These are phyloP conservation scores for Plasmodium blacklocki DNA, from an alignment of 169 alveolate genomes.

Conservation along the genomic window DNA sequence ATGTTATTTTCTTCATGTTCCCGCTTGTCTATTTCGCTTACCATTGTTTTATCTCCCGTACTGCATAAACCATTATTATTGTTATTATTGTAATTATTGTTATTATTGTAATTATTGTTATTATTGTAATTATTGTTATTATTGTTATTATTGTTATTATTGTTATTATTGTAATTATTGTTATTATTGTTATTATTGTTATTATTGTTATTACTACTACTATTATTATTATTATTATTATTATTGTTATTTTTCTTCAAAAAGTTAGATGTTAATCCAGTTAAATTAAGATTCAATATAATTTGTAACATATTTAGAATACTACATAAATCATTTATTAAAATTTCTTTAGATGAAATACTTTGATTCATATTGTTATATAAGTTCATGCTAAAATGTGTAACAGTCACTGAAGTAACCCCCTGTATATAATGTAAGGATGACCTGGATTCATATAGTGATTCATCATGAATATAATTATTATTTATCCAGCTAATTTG, in stretches of 20 bases:
- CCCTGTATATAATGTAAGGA: constrained; percentile 29
- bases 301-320: constrained; percentile 30
- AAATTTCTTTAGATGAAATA: constrained; percentile 29
- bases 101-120: too few relatives aligned
- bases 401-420: constrained; percentile 34
- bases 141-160: too few relatives aligned
- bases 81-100: too few relatives aligned
- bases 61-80: too few relatives aligned
- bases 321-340: constrained; percentile 51
- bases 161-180: too few relatives aligned
- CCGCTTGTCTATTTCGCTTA: background rate
- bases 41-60: background rate
- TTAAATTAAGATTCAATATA: constrained; percentile 15
- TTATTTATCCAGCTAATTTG: constrained; percentile 69
- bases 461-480: constrained; percentile 62
- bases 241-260: background rate
- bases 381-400: constrained; percentile 43
- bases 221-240: background rate
- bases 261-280: constrained; percentile 55
- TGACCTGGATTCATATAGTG: constrained; percentile 44
- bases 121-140: background rate
- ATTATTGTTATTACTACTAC: too few relatives aligned
- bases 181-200: too few relatives aligned
- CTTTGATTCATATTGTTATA: constrained; percentile 21
- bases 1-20: background rate